Conservation (phyloP, 2,329 filamentous ascomycete genomes). For the Dothideomycetes sp. region DNA sequence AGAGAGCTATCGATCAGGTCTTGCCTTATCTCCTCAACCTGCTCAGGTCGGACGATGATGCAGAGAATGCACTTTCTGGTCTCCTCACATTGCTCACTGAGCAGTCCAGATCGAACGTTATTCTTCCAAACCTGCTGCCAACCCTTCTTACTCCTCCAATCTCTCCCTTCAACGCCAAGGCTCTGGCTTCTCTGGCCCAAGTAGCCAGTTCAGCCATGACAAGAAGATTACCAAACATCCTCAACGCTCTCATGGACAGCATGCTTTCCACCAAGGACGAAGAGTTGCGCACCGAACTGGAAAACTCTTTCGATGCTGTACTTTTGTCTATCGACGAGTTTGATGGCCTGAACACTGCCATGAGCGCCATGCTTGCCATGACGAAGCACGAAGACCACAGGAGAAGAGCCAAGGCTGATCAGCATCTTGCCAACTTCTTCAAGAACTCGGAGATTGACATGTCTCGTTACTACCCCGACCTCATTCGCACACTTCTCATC, state of each 20-base stretch:
- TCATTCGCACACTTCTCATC: constrained; percentile 81
- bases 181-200: constrained; percentile 82
- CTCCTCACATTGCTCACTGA: constrained; percentile 91
- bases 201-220: constrained; percentile 90
- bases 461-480: constrained; percentile 90
- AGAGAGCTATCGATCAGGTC: constrained; percentile 89
- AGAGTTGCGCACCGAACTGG: constrained; percentile 62
- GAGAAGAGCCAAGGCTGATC: constrained; percentile 67
- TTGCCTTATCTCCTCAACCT: constrained; percentile 84
- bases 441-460: constrained; percentile 72
- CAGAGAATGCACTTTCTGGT: constrained; percentile 85
- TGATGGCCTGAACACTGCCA: constrained; percentile 88
- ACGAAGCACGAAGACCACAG: constrained; percentile 89
- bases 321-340: constrained; percentile 89
- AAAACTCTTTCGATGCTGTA: constrained; percentile 77
- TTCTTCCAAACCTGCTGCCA: constrained; percentile 89
- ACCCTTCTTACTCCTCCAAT: constrained; percentile 86
- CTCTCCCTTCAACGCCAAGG: constrained; percentile 87
- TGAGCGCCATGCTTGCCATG: constrained; percentile 83
- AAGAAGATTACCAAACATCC: constrained; percentile 74
- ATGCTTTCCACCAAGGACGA: constrained; percentile 71
- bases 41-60: constrained; percentile 75
- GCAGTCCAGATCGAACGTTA: constrained; percentile 87
- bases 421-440: constrained; percentile 82
- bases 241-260: constrained; percentile 91